Percentiles rank a stretch among this genome's conserved stretches.
Evolutionary conservation across 2,329 filamentous ascomycete genomes (phyloP).

Genomic region (Nakataea oryzae): DNA sequence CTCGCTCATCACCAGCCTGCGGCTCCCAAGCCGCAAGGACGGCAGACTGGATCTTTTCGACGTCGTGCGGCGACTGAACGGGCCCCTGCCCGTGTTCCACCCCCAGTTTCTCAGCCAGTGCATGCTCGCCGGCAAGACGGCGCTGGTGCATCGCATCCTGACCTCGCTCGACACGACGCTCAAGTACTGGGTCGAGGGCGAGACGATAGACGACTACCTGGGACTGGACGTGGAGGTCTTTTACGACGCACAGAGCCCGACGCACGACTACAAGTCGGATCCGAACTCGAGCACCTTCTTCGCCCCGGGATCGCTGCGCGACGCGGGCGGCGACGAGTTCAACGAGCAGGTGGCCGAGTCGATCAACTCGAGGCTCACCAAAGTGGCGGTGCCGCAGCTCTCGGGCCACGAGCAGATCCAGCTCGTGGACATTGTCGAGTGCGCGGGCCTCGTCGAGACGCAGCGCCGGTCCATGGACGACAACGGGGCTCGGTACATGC

Average conservation of each 20-base stretch:
- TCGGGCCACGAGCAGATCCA: conserved; percentile 82
- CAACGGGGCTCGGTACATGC: conserved; percentile 76
- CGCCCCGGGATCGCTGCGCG: conserved; percentile 9
- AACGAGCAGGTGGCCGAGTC: conserved; percentile 59
- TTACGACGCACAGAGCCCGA: conserved; percentile 24
- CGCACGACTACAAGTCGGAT: background rate
- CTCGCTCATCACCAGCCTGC: conserved; percentile 42
- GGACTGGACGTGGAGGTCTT: conserved; percentile 54
- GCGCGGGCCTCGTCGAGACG: conserved; percentile 71
- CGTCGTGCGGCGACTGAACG: conserved; percentile 73
- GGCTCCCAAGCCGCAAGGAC: conserved; percentile 35
- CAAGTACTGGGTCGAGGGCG: conserved; percentile 75
- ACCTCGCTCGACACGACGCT: conserved; percentile 63
- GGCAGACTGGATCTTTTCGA: conserved; percentile 60
- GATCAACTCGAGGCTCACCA: conserved; percentile 69
- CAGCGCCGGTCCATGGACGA: conserved; percentile 84
- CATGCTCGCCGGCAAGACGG: conserved; percentile 68
- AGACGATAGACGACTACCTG: conserved; percentile 68
- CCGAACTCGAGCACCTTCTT: background rate
- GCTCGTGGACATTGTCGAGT: conserved; percentile 75
- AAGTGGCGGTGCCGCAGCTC: conserved; percentile 65
- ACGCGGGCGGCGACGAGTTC: conserved; percentile 52
- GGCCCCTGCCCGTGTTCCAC: conserved; percentile 81
- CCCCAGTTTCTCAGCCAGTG: conserved; percentile 84
- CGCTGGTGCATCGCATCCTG: conserved; percentile 62